Evolutionary conservation across 2,329 filamentous ascomycete species (phyloP).

Genomic region (Paecilomyces formosus): DNA sequence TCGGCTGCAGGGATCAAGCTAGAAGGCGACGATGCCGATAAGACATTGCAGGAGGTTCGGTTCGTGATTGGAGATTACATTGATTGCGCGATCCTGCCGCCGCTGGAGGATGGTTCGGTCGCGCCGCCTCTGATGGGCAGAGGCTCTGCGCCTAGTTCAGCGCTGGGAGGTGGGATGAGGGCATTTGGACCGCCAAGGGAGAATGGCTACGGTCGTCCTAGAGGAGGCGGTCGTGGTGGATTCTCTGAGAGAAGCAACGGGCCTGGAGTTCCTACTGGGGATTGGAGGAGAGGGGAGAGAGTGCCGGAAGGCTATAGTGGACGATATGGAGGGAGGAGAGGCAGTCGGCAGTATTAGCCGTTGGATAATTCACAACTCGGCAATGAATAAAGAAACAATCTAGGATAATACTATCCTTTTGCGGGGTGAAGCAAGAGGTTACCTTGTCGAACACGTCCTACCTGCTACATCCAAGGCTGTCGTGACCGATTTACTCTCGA

Average conservation of each 20-base stretch:
- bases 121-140: conserved; percentile 50
- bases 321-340: conserved; percentile 33
- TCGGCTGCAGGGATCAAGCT: conserved; percentile 30
- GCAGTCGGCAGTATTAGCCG: conserved; percentile 31
- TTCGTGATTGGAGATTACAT: conserved; percentile 90
- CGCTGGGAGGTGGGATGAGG: conserved; percentile 32
- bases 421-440: neutral
- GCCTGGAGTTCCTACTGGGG: conserved; percentile 34
- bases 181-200: conserved; percentile 33
- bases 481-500: neutral
- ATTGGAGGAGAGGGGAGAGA: conserved; percentile 44
- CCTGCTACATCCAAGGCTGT: neutral
- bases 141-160: conserved; percentile 37
- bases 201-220: conserved; percentile 36
- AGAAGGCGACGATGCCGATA: conserved; percentile 56
- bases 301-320: conserved; percentile 32
- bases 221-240: conserved; percentile 35
- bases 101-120: conserved; percentile 65
- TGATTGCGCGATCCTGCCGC: conserved; percentile 71
- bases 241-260: conserved; percentile 25
- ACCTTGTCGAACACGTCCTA: neutral
- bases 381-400: conserved; percentile 3
- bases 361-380: neutral
- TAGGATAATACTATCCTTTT: neutral
- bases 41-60: conserved; percentile 66